Percentiles rank a stretch among this genome's conserved stretches.
These are phyloP conservation scores for Isoetes taiwanensis DNA, from an alignment of 75 land plant species.

Conservation along the genomic window DNA sequence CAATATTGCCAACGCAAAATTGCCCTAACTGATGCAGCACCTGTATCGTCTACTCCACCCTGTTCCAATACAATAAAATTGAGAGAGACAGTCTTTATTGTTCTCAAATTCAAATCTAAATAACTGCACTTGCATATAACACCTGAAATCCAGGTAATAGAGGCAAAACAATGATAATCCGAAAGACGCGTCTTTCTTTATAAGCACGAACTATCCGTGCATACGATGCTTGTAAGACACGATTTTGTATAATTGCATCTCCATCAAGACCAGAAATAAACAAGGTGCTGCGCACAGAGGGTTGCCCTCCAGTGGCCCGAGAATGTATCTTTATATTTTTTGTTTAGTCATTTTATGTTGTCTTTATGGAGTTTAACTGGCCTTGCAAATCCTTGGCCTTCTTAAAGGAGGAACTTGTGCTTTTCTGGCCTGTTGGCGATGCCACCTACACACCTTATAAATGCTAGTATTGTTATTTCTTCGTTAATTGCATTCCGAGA, in stretches of 20 bases:
- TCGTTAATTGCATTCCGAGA: too few species aligned
- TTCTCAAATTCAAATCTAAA: too few species aligned
- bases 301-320: too few species aligned
- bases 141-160: constrained; percentile 95
- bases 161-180: constrained; percentile 84
- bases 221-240: constrained; percentile 70
- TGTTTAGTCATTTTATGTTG: too few species aligned
- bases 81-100: constrained; percentile 1
- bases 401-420: too few species aligned
- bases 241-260: constrained; percentile 69
- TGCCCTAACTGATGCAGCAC: constrained; percentile 97
- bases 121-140: too few species aligned
- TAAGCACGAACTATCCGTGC: constrained; percentile 74
- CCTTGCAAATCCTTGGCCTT: too few species aligned
- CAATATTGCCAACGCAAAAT: constrained; percentile 99
- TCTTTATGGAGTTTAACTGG: too few species aligned
- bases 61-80: constrained; percentile 10
- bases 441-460: too few species aligned
- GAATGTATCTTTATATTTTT: too few species aligned
- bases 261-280: constrained; percentile 91
- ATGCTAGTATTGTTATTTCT: too few species aligned
- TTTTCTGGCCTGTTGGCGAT: too few species aligned
- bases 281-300: constrained; percentile 68
- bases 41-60: constrained; percentile 93
- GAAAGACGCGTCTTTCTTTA: constrained; percentile 62